Evolutionary conservation across 1,284 basidiomycete species (phyloP), one percentile per base, ranked within the genome.

Genomic region (Hemileia vastatrix): DNA sequence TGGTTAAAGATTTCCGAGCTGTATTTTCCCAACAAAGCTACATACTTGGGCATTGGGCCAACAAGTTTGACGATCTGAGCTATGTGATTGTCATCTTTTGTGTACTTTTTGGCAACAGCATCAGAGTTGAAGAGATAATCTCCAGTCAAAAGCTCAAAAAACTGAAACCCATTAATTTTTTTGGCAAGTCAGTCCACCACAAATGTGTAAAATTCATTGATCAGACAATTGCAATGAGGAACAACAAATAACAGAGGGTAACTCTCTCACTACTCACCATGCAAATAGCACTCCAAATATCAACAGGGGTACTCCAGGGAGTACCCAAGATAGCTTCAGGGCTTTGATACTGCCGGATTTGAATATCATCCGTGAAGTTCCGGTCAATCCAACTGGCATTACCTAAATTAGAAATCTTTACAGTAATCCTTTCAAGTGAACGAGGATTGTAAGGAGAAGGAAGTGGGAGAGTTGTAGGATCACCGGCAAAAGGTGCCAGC

Each of bases 71-170:
- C 91, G 71, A 98, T 90, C 79, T 98, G 94, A 3, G 95, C 94
- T 64, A 98, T 90, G 74, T 98, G 94, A 75, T 98, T 94, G 77
- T 98, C 94, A 77, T 98, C 95, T 78, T 96, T 95, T 79, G 84
- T 86, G 76, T 91, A 93, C n/a, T n/a, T n/a, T 65, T 82, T 80
- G 51, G 80, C 77, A 65, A 87, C 86, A 11, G 86, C 86, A 67
- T 90, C 89, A 27, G 90, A 91, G 72, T 91, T 89, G 73, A 91
- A 92, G 33, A 91, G 82, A 72, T 87, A 90, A 75, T 91, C 88
- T 32, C 87, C 87, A 4, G 88, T 90, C 62, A 91, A 78, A 57
- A 91, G 80, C 76, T 92, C 90, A 70, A 92, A 91, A 48, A 86
- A 68, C 48, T 67, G 63, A 31, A 67, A 86, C 72, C 94, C n/a